Base-by-base conservation (phyloP, 228 moss, liverwort and hornwort species). In the Sphagnum fallax region DNA sequence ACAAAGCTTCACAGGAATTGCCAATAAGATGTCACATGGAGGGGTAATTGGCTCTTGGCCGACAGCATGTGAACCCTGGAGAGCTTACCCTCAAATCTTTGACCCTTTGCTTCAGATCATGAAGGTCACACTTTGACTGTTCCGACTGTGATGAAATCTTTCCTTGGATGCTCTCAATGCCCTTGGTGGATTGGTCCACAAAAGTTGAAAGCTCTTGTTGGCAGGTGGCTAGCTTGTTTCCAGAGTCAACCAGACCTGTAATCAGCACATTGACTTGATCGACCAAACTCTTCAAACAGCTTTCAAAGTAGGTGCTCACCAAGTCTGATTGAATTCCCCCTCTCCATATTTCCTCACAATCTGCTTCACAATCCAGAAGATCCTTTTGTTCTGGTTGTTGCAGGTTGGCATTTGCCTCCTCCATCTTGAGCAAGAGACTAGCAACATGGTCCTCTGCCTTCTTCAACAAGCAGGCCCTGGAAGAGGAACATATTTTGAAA, bases 271-370 rank as follows among this genome's bases (percentile, higher is more conserved):
- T 68, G 15, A 63, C 65, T 53, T 83, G 70, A 52, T 78, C 77
- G 52, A 69, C 64, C 61, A 83, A 14, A 65, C 76, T 79, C 65
- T 79, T 71, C 16, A 80, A 75, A 52, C 70, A 70, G 52, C 67
- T 69, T 66, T 81, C 81, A 60, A 83, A 65, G 52, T 79, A 89
- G 5, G 83, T 51, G 72, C 70, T 77, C 32, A 83, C 63, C 64
- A 89, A 52, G 64, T 69, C 70, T n/a, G 74, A 52, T 66, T 85
- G 81, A 68, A 83, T 79, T 68, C 73, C 76, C 16, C 55, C 70
- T 67, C 73, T 73, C 80, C 80, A 80, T 57, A 69, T 72, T 53
- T 73, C 70, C 52, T 76, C 80, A 67, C 73, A 8, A 63, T 73
- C 75, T 13, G 73, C 72, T 48, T 72, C 67, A 16, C 74, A 80